Base-by-base conservation (phyloP, 2,329 filamentous ascomycete species). In the Raffaelea albimanens region DNA sequence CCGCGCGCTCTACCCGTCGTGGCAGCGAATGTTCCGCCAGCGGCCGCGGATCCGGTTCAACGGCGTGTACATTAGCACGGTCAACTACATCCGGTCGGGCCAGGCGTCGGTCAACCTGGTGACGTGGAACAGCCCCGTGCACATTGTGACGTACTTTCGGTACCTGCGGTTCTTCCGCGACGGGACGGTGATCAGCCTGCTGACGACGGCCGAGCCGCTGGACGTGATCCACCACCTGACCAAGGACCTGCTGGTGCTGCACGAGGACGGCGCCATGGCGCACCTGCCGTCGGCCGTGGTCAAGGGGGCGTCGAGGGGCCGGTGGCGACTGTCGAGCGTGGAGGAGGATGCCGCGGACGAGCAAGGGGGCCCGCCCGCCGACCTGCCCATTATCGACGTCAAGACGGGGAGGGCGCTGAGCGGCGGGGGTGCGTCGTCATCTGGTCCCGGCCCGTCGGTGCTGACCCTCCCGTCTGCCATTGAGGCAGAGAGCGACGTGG, bases 121-220 rank as follows among this genome's bases (percentile, higher is more conserved):
- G 18, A 83, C 85, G 1, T 95, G 90, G 87, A 70, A 71, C 58
- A 83, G 78, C 21, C 90, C 90, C 9, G 84, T 97, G 33, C 89
- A 95, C 62, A 94, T 97, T 50, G 89, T 98, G 43, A 98, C 93
- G 1, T 98, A 97, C 68, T 98, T 95, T 68, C 87, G 93, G 49
- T 98, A 97, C 66, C 77, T 98, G 3, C 86, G 93, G 46, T 93
- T 98, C 69, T 93, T 93, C 68, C 85, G 89, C 21, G 87, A 97
- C 63, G 93, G 93, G 23, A 84, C 85, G 1, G 80, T 77, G 53
- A 82, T 97, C 50, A 87, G 82, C 46, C 74, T 98, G 2, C 75
- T 94, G 33, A 87, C 85, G 1, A 94, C 87, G 0, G 67, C 77
- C 5, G 87, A 95, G 60, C 93, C 93, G 1, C 67, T 75, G n/a